Conservation (phyloP, 148 eudicot genomes). For the Camellia lanceoleosa region DNA sequence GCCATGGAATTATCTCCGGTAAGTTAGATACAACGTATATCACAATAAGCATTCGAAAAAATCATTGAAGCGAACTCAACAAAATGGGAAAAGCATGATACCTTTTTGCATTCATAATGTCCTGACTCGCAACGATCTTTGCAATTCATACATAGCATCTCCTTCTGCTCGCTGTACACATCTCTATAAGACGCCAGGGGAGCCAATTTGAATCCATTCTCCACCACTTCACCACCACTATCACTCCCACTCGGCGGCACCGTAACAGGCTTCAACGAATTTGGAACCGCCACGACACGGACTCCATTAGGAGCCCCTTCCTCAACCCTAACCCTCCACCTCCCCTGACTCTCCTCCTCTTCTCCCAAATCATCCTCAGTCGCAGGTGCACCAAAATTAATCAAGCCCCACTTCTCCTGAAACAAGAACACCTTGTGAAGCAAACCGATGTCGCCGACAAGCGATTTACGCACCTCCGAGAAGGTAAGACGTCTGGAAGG, state of each 20-base stretch:
- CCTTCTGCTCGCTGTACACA: constrained; percentile 48
- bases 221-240: constrained; percentile 30
- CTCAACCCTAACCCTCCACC: constrained; percentile 61
- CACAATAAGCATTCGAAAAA: not conserved
- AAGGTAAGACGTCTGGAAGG: constrained; percentile 63
- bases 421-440: constrained; percentile 70
- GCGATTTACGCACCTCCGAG: constrained; percentile 72
- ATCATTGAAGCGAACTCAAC: not conserved
- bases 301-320: constrained; percentile 89
- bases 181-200: constrained; percentile 73
- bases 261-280: constrained; percentile 53
- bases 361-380: constrained; percentile 17
- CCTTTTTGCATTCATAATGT: constrained; percentile 65
- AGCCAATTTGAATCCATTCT: constrained; percentile 47
- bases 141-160: constrained; percentile 58
- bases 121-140: constrained; percentile 50
- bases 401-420: constrained; percentile 74
- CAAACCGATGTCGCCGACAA: constrained; percentile 73
- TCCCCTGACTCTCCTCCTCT: constrained; percentile 31
- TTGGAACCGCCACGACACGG: constrained; percentile 71
- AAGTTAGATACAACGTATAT: not conserved
- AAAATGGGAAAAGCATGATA: constrained; percentile 18
- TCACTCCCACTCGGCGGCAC: constrained; percentile 27
- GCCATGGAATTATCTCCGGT: not conserved
- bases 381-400: constrained; percentile 44